phyloP scores from a whole-genome alignment of 2,329 filamentous ascomycete genomes.

The Neophaeococcomyces mojaviensis region DNA sequence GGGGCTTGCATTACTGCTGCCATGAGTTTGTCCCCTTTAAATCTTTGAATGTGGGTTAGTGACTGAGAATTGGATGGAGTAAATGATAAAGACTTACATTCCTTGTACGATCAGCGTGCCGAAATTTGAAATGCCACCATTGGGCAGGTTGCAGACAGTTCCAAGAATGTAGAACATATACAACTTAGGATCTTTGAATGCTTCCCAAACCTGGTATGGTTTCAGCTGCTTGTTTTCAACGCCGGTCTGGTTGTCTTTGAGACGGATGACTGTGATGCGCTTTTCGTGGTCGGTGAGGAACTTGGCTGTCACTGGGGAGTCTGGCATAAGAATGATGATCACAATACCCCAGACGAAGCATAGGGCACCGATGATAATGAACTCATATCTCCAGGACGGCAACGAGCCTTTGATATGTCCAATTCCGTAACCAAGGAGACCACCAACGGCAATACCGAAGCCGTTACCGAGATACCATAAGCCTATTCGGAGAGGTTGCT shows the following conservation, averaged over 20 bases:
- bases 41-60: constrained; percentile 33
- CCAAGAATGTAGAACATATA: constrained; percentile 51
- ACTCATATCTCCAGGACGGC: constrained; percentile 60
- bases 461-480: constrained; percentile 45
- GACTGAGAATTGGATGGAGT: neutral
- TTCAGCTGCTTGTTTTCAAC: constrained; percentile 52
- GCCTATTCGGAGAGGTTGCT: constrained; percentile 55
- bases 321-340: constrained; percentile 51
- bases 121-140: constrained; percentile 54
- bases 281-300: constrained; percentile 46
- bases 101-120: constrained; percentile 49
- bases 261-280: constrained; percentile 48
- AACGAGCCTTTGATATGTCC: constrained; percentile 40
- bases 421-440: constrained; percentile 28
- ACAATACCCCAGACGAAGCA: constrained; percentile 54
- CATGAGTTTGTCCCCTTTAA: constrained; percentile 48
- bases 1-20: constrained; percentile 49
- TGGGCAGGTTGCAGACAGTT: constrained; percentile 44
- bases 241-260: constrained; percentile 52
- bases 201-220: constrained; percentile 48
- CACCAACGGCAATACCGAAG: constrained; percentile 46
- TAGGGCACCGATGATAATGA: constrained; percentile 55
- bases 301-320: constrained; percentile 49
- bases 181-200: constrained; percentile 51
- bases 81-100: neutral